Evolutionary conservation across 1,284 basidiomycete genomes (phyloP).

Genomic region (Apiotrichum laibachii): DNA sequence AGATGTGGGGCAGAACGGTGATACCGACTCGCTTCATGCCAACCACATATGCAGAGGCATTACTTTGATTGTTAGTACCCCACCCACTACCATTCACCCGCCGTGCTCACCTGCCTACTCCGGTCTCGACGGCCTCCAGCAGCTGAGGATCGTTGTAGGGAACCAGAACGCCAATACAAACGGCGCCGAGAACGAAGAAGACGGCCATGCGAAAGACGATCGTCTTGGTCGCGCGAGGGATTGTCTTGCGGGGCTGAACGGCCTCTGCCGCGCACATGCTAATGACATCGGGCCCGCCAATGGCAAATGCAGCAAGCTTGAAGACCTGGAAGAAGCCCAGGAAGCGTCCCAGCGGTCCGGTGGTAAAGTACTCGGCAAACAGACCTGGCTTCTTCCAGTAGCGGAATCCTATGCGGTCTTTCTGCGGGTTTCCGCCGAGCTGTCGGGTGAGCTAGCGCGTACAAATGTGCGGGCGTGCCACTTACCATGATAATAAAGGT

Average conservation of each 20-base stretch:
- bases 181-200: conserved; percentile 67
- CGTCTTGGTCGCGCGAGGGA: conserved; percentile 50
- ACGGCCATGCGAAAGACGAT: conserved; percentile 32
- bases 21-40: conserved; percentile 27
- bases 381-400: conserved; percentile 39
- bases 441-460: too few relatives aligned
- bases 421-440: conserved; percentile 32
- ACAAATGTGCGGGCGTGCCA: too few relatives aligned
- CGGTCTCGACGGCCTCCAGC: conserved; percentile 1
- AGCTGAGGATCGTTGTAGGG: conserved; percentile 25
- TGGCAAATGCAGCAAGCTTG: conserved; percentile 34
- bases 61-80: neutral
- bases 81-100: too few relatives aligned
- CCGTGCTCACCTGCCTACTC: conserved; percentile 13
- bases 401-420: conserved; percentile 31
- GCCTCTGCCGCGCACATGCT: conserved; percentile 35
- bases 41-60: conserved; percentile 24
- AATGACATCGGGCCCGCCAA: conserved; percentile 33
- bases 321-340: conserved; percentile 32
- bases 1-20: conserved; percentile 27
- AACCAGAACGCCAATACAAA: conserved; percentile 50
- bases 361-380: conserved; percentile 16
- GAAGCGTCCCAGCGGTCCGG: conserved; percentile 23
- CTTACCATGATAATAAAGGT: conserved; percentile 30
- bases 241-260: conserved; percentile 53